Evolutionary conservation across 345 rosid genomes (phyloP).

Genomic region (Mangifera indica): DNA sequence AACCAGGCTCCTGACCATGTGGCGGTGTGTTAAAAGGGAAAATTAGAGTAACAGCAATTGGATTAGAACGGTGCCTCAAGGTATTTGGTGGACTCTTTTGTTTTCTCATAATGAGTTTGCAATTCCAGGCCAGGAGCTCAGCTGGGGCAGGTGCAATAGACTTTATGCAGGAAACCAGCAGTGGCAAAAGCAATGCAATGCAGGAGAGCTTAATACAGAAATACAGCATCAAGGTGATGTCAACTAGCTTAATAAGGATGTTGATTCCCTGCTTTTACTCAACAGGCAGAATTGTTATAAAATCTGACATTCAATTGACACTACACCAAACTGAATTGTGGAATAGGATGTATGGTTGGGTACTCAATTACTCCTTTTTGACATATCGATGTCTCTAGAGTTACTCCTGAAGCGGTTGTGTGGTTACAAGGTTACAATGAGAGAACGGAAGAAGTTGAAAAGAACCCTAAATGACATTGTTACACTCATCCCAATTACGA

Average conservation of each 20-base stretch:
- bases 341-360: conserved; percentile 57
- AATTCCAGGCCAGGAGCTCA: conserved; percentile 27
- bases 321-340: not conserved
- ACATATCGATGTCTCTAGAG: conserved; percentile 39
- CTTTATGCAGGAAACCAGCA: conserved; percentile 11
- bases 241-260: conserved; percentile 35
- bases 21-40: not conserved
- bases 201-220: conserved; percentile 40
- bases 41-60: too few species aligned
- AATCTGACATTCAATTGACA: not conserved
- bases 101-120: not conserved
- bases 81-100: not conserved
- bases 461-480: conserved; percentile 50
- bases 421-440: conserved; percentile 37
- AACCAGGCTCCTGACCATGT: not conserved
- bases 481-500: conserved; percentile 50
- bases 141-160: conserved; percentile 17
- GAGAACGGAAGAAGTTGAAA: conserved; percentile 46
- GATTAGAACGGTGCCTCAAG: not conserved
- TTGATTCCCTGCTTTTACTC: conserved; percentile 11
- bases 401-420: conserved; percentile 43
- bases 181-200: conserved; percentile 19
- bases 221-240: conserved; percentile 36
- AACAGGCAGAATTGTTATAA: not conserved
- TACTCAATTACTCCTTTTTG: conserved; percentile 54